Evolutionary conservation across 768 basidiomycete species (phyloP).

Genomic region (Boletus sensibilis): DNA sequence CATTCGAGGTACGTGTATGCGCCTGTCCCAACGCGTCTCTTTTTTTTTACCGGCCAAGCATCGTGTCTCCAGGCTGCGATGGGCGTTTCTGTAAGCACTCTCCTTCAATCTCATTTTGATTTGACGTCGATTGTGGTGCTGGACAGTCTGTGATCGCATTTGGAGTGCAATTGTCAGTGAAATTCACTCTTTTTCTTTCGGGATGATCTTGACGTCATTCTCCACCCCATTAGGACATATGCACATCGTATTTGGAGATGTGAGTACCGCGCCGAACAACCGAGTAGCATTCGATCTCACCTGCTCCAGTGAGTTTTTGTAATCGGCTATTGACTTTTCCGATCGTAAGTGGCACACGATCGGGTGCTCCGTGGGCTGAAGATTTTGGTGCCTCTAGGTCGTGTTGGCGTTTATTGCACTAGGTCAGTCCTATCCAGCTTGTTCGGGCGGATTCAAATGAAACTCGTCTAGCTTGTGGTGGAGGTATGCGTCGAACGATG

Average conservation of each 20-base stretch:
- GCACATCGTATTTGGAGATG: constrained; percentile 40
- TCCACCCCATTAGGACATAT: constrained; percentile 29
- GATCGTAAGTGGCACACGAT: constrained; percentile 27
- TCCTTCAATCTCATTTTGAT: neutral
- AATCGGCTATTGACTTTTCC: constrained; percentile 31
- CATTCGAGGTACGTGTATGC: constrained; percentile 27
- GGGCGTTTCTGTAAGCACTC: constrained; percentile 31
- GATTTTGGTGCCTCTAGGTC: constrained; percentile 13
- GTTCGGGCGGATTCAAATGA: neutral
- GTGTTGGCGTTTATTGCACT: constrained; percentile 29
- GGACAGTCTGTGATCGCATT: constrained; percentile 36
- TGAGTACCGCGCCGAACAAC: constrained; percentile 15
- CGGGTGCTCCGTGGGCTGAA: neutral
- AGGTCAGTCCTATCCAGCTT: constrained; percentile 14
- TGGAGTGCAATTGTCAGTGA: constrained; percentile 35
- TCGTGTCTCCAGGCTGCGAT: constrained; percentile 32
- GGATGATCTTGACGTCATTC: constrained; percentile 2
- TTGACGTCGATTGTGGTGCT: neutral
- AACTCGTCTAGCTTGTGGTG: constrained; percentile 24
- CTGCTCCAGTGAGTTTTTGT: constrained; percentile 32
- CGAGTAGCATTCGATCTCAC: neutral
- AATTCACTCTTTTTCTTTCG: neutral
- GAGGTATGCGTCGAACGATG: constrained; percentile 20
- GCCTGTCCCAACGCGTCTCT: neutral
- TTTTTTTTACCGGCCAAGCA: neutral